Percentiles rank a stretch among this genome's conserved stretches.
These are phyloP conservation scores for Hawksworthiomyces lignivorus DNA, from an alignment of 2,329 filamentous ascomycete species.

Conservation along the genomic window DNA sequence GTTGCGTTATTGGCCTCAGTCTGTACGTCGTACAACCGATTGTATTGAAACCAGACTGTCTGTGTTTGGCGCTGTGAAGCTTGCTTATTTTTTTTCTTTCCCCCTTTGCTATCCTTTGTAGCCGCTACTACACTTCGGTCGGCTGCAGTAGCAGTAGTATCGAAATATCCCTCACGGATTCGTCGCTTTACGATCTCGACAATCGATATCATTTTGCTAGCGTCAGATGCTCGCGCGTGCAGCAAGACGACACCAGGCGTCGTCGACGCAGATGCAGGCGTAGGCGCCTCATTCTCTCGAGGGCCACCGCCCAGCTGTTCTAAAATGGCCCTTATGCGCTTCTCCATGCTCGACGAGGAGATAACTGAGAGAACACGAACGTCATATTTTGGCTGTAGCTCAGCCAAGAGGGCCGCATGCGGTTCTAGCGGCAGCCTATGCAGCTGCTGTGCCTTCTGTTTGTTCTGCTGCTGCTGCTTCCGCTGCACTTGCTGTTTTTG, in stretches of 20 bases:
- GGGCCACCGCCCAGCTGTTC: conserved; percentile 35
- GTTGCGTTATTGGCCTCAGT: conserved; percentile 11
- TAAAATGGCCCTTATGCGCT: conserved; percentile 39
- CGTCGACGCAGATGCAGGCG: not conserved
- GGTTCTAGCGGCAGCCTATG: conserved; percentile 24
- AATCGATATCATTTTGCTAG: conserved; percentile 60
- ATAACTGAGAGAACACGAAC: conserved; percentile 48
- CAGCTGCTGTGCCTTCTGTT: conserved; percentile 10
- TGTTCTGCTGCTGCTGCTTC: conserved; percentile 23
- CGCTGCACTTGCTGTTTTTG: conserved; percentile 17
- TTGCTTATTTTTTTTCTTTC: not conserved
- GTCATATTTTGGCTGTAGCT: conserved; percentile 39
- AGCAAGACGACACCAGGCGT: conserved; percentile 36
- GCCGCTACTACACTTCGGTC: conserved; percentile 15
- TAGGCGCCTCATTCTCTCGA: conserved; percentile 15
- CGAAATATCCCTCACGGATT: conserved; percentile 31
- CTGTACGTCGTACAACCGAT: conserved; percentile 44
- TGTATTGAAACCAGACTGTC: conserved; percentile 47
- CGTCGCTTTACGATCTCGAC: conserved; percentile 57
- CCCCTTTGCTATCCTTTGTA: conserved; percentile 18
- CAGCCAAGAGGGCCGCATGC: conserved; percentile 34
- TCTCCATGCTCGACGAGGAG: conserved; percentile 52
- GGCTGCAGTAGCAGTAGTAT: not conserved
- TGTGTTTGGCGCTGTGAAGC: not conserved
- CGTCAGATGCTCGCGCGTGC: conserved; percentile 42